Evolutionary conservation across 257 asterid genomes (phyloP).

Genomic region (Solanum bulbocastanum): DNA sequence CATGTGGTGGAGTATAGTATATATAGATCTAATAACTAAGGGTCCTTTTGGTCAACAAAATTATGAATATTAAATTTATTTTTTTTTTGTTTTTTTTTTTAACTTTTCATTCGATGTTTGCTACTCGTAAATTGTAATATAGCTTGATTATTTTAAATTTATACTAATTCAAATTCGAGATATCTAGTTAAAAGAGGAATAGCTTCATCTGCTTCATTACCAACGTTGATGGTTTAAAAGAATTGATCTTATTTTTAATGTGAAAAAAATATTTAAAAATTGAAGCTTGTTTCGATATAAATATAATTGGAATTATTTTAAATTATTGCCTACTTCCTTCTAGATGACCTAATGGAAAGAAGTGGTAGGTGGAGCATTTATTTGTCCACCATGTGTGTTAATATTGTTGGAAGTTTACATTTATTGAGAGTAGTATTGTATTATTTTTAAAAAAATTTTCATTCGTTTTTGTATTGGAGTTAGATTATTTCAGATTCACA

Average conservation of each 20-base stretch:
- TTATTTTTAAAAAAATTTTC: too few species aligned
- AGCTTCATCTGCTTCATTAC: too few species aligned
- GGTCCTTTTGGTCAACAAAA: not conserved
- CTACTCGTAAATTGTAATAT: too few species aligned
- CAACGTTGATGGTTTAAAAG: not conserved
- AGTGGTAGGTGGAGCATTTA: not conserved
- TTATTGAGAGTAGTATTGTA: too few species aligned
- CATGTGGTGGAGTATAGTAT: not conserved
- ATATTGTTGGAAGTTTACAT: not conserved
- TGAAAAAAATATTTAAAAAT: too few species aligned
- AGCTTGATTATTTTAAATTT: too few species aligned
- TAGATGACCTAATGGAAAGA: not conserved
- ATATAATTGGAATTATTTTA: not conserved
- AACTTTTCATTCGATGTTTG: too few species aligned
- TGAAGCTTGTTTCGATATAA: too few species aligned
- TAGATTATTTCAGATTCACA: too few species aligned
- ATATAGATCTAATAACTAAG: not conserved
- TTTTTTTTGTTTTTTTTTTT: too few species aligned
- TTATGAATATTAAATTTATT: too few species aligned
- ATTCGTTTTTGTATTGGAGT: accelerated
- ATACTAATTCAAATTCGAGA: accelerated
- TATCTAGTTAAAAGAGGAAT: accelerated
- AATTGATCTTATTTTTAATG: too few species aligned
- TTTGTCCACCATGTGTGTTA: not conserved
- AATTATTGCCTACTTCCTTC: not conserved